A percentile compares a stretch with the other conserved stretches of the same genome.
These are phyloP conservation scores for Oryza australiensis DNA, from an alignment of 176 grass and related monocot genomes.

Conservation along the genomic window DNA sequence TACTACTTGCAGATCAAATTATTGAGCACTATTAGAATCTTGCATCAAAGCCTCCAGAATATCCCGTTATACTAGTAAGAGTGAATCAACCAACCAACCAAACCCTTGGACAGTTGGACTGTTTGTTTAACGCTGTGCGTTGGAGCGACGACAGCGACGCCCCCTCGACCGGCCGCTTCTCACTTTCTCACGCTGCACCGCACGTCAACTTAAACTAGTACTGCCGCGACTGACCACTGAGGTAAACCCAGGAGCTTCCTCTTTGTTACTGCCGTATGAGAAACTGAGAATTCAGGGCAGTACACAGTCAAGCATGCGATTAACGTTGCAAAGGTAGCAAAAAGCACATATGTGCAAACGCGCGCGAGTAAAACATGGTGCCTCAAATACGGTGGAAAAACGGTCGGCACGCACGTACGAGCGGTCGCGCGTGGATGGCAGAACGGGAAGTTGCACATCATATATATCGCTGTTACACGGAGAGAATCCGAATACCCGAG, in stretches of 20 bases:
- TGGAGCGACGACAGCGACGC: not conserved
- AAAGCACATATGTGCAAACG: not conserved
- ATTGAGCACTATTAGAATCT: not conserved
- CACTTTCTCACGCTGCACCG: not conserved
- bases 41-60: not conserved
- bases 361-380: not conserved
- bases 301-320: not conserved
- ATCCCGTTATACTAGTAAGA: not conserved
- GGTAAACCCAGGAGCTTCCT: not conserved
- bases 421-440: too few relatives aligned
- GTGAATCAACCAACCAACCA: not conserved
- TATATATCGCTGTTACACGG: too few relatives aligned
- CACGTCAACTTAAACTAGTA: not conserved
- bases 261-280: too few relatives aligned
- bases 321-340: not conserved
- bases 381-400: not conserved
- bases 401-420: not conserved
- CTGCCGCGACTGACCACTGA: not conserved
- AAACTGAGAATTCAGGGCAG: not conserved
- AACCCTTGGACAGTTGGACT: not conserved
- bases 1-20: not conserved
- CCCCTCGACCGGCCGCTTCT: not conserved
- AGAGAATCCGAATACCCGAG: too few relatives aligned
- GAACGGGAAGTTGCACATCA: too few relatives aligned
- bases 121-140: not conserved